Conservation (phyloP, 805 yeast species). For the Pichia californica region DNA sequence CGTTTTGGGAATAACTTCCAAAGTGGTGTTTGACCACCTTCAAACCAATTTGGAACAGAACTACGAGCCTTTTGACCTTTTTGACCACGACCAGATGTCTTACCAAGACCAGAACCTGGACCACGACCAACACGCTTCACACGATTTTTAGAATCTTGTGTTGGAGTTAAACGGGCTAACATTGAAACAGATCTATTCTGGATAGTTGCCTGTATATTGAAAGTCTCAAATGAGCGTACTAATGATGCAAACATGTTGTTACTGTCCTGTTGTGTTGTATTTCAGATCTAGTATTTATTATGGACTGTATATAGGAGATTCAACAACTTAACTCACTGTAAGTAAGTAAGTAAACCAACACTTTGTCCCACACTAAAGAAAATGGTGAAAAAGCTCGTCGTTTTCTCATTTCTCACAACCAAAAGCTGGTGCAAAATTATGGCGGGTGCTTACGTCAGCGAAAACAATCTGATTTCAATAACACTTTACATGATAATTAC, state of each 20-base stretch:
- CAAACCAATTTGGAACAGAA: conserved; percentile 86
- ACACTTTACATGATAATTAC: too few relatives aligned
- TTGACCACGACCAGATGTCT: conserved; percentile 95
- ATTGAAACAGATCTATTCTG: conserved; percentile 33
- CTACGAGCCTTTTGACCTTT: conserved; percentile 98
- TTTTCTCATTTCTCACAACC: too few relatives aligned
- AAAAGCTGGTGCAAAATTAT: too few relatives aligned
- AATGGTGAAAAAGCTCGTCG: too few relatives aligned
- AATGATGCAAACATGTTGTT: neutral
- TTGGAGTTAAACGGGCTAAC: conserved; percentile 51
- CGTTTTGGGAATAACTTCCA: conserved; percentile 78
- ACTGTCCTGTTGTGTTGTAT: neutral
- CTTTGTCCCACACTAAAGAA: too few relatives aligned
- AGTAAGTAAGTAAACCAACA: too few relatives aligned
- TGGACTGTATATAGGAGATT: too few relatives aligned
- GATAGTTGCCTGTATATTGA: conserved; percentile 1
- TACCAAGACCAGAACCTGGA: conserved; percentile 88
- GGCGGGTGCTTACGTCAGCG: too few relatives aligned
- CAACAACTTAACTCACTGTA: too few relatives aligned
- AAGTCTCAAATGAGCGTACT: neutral
- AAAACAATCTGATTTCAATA: too few relatives aligned
- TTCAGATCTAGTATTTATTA: neutral
- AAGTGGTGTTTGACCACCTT: conserved; percentile 98
- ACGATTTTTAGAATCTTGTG: conserved; percentile 51
- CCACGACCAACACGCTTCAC: conserved; percentile 90